A percentile compares a stretch with the other conserved stretches of the same genome.
These are phyloP conservation scores for Melastoma malabathricum DNA, from an alignment of 345 rosid genomes.

Conservation along the genomic window DNA sequence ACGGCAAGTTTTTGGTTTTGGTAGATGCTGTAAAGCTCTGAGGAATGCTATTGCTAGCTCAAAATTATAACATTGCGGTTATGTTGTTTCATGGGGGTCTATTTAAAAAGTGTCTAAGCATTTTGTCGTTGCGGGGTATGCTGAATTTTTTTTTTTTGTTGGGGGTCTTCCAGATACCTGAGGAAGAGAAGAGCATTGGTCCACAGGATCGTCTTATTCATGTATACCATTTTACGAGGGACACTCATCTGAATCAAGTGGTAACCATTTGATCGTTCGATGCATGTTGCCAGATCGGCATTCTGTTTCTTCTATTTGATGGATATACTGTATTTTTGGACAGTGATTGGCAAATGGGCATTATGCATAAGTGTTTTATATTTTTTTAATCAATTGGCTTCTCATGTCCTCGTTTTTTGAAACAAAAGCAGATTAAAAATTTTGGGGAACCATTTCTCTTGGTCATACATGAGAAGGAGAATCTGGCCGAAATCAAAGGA, in stretches of 20 bases:
- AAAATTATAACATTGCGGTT: too few relatives aligned
- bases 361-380: neutral
- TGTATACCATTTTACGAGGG: conserved; percentile 84
- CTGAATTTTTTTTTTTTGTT: neutral
- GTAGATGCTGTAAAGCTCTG: too few relatives aligned
- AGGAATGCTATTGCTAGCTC: too few relatives aligned
- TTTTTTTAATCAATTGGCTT: conserved; percentile 4
- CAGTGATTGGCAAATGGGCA: neutral
- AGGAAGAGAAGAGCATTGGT: conserved; percentile 93
- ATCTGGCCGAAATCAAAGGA: conserved; percentile 61
- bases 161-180: conserved; percentile 44
- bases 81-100: too few relatives aligned
- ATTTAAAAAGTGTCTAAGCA: neutral
- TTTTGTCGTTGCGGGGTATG: neutral
- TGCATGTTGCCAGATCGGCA: neutral
- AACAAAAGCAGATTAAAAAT: conserved; percentile 66
- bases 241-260: conserved; percentile 68
- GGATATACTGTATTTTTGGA: neutral
- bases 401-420: conserved; percentile 4
- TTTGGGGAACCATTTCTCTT: conserved; percentile 97
- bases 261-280: conserved; percentile 8
- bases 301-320: conserved; percentile 1
- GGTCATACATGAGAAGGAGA: conserved; percentile 88
- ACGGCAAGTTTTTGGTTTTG: too few relatives aligned
- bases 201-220: conserved; percentile 81